phyloP scores from a whole-genome alignment of 1,284 basidiomycete species.

The Ceratobasidium papillatum region DNA sequence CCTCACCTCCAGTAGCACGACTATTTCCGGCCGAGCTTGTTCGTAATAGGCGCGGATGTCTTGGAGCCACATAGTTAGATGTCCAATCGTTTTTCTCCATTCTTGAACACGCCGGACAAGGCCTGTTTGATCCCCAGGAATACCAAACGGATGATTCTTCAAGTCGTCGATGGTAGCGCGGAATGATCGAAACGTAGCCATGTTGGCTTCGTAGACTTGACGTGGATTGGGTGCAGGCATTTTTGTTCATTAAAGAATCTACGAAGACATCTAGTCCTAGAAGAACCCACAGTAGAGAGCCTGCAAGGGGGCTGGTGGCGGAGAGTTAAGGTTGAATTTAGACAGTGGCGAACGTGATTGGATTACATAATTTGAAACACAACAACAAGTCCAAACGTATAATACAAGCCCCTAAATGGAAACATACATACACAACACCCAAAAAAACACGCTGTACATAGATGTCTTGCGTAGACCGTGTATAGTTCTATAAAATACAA shows the following conservation, averaged over 20 bases:
- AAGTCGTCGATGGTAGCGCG: constrained; percentile 32
- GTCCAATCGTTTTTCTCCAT: constrained; percentile 31
- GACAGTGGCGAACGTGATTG: background rate
- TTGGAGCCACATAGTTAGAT: constrained; percentile 29
- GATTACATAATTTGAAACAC: background rate
- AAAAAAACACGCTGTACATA: background rate
- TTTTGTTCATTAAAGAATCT: background rate
- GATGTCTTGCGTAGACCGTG: background rate
- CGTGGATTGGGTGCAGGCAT: background rate
- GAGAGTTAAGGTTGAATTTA: background rate
- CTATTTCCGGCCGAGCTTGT: constrained; percentile 34
- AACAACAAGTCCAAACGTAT: background rate
- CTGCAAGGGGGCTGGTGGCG: background rate
- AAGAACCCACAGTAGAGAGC: background rate
- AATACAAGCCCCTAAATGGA: background rate
- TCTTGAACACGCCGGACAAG: constrained; percentile 32
- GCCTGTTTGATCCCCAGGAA: constrained; percentile 19
- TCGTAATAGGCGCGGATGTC: constrained; percentile 34
- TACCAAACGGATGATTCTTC: background rate
- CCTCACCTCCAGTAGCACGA: constrained; percentile 30
- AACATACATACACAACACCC: background rate
- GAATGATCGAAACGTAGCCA: constrained; percentile 16
- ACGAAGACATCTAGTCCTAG: background rate
- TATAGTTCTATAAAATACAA: background rate
- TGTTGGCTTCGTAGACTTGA: constrained; percentile 32